These are phyloP conservation scores for Calonectria honghensis DNA, from an alignment of 2,329 filamentous ascomycete species.

Conservation along the genomic window DNA sequence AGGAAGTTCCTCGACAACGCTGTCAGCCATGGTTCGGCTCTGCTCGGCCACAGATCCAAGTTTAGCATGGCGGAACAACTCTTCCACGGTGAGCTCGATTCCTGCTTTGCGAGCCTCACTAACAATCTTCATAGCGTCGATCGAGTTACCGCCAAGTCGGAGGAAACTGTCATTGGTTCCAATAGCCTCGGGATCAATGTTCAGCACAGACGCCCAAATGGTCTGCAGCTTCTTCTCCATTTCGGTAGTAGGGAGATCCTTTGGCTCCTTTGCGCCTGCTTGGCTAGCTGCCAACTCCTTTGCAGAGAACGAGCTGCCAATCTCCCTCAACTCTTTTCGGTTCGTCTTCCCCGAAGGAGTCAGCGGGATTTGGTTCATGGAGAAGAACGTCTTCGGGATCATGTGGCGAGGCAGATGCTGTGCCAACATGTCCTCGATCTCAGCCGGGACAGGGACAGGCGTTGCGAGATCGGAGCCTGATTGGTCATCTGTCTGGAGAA, in stretches of 20 bases:
- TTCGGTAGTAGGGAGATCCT: constrained; percentile 6
- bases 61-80: constrained; percentile 35
- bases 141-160: constrained; percentile 54
- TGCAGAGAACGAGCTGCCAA: constrained; percentile 36
- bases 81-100: constrained; percentile 32
- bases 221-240: background rate
- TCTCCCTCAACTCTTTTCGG: constrained; percentile 35
- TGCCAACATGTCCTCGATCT: constrained; percentile 19
- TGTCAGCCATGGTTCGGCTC: background rate
- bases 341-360: constrained; percentile 44
- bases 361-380: constrained; percentile 39
- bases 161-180: constrained; percentile 56
- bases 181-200: constrained; percentile 51
- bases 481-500: background rate
- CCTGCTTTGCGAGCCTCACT: constrained; percentile 38
- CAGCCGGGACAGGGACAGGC: background rate
- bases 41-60: constrained; percentile 1
- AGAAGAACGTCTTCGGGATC: constrained; percentile 45
- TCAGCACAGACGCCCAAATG: constrained; percentile 44
- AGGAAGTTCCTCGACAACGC: constrained; percentile 60
- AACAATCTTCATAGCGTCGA: constrained; percentile 51
- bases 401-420: constrained; percentile 46
- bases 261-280: background rate
- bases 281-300: constrained; percentile 62
- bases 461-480: background rate